phyloP scores from a whole-genome alignment of 192 early-diverging fungal genomes.

The Piromyces sp. region DNA sequence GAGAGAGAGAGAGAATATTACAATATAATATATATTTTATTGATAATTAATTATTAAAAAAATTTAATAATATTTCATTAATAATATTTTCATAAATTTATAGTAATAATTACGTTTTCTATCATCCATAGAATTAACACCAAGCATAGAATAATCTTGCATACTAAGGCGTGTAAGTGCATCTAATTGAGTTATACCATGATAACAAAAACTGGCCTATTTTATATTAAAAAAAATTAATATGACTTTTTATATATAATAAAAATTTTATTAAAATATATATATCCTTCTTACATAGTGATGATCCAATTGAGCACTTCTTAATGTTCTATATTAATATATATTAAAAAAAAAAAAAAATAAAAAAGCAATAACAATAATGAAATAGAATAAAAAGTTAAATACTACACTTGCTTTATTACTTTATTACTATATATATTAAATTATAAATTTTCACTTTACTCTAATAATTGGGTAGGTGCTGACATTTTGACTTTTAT shows the following conservation, averaged over 20 bases:
- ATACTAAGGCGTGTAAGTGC: constrained; percentile 45
- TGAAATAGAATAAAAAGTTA: too few species aligned
- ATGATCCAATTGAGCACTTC: neutral
- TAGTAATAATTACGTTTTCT: constrained; percentile 16
- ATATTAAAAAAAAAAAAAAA: too few species aligned
- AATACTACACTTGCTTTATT: too few species aligned
- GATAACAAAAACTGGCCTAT: neutral
- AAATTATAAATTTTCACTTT: neutral
- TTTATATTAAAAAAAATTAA: neutral
- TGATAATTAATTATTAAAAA: neutral
- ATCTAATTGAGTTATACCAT: neutral
- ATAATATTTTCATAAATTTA: too few species aligned
- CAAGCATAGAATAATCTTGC: constrained; percentile 45
- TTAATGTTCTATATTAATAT: neutral
- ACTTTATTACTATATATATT: too few species aligned
- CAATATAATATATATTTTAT: too few species aligned
- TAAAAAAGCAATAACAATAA: too few species aligned
- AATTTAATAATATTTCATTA: too few species aligned
- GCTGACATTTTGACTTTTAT: neutral
- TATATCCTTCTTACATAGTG: neutral
- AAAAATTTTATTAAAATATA: too few species aligned
- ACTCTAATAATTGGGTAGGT: neutral
- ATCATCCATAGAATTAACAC: constrained; percentile 38
- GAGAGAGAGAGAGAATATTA: too few species aligned
- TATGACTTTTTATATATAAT: too few species aligned